Conservation (phyloP, 208 protist genomes). For the Balamuthia mandrillaris region DNA sequence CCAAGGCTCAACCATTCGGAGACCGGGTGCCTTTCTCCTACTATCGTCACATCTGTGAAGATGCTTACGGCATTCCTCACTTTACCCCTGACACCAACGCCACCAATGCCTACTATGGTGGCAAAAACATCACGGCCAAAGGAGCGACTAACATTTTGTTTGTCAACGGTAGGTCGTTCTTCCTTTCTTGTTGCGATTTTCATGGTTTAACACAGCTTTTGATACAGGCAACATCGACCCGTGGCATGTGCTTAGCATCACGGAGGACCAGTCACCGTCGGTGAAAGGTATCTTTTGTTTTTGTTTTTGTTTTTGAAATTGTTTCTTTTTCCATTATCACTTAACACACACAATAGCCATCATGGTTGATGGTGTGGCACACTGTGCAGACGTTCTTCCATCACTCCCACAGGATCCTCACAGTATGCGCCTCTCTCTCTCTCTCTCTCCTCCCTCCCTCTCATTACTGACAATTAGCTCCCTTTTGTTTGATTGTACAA, state of each 20-base stretch:
- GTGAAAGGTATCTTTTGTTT: slow-evolving; percentile 17
- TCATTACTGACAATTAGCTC: too few species aligned
- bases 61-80: slow-evolving; percentile 10
- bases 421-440: too few species aligned
- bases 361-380: too few species aligned
- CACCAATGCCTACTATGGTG: slow-evolving; percentile 19
- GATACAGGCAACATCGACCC: slow-evolving; percentile 35
- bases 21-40: slow-evolving; percentile 3
- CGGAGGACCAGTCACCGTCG: not conserved
- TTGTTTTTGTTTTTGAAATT: too few species aligned
- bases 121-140: not conserved
- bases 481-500: too few species aligned
- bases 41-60: not conserved
- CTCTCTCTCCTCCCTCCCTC: too few species aligned
- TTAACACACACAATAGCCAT: too few species aligned
- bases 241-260: slow-evolving; percentile 21
- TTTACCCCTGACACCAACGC: not conserved
- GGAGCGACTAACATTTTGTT: slow-evolving; percentile 31
- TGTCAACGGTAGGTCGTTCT: slow-evolving; percentile 30
- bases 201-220: not conserved
- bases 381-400: too few species aligned
- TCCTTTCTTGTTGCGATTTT: not conserved
- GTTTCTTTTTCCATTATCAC: too few species aligned
- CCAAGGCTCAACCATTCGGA: slow-evolving; percentile 31
- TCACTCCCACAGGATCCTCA: too few species aligned